Conservation (phyloP, 208 protist species). For the Leishmania mexicana region DNA sequence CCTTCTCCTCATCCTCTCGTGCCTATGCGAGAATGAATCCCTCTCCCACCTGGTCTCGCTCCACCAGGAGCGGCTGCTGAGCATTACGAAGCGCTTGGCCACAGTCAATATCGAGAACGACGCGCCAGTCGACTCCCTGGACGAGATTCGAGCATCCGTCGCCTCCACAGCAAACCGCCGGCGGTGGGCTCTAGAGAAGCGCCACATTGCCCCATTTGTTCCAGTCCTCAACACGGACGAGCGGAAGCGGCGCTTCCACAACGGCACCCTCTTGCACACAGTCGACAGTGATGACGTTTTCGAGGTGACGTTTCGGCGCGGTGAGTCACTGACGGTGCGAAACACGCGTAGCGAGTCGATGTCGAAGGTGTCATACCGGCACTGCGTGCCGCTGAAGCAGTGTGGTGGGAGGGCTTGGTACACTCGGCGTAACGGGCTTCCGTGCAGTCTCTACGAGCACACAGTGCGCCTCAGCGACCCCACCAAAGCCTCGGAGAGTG, state of each 20-base stretch:
- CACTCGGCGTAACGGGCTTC: conserved; percentile 64
- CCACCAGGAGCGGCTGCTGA: conserved; percentile 52
- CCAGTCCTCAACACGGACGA: conserved; percentile 58
- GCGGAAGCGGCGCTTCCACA: conserved; percentile 51
- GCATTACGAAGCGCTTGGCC: conserved; percentile 67
- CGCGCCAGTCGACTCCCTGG: conserved; percentile 66
- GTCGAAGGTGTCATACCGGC: conserved; percentile 32
- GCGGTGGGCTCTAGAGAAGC: conserved; percentile 29
- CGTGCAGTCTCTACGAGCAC: conserved; percentile 82
- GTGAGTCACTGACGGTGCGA: conserved; percentile 31
- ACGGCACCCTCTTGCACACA: conserved; percentile 56
- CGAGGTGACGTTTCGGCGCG: conserved; percentile 29
- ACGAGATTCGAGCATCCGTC: conserved; percentile 73
- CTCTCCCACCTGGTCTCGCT: conserved; percentile 65
- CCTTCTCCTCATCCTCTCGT: conserved; percentile 83
- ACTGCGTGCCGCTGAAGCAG: conserved; percentile 85
- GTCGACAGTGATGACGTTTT: conserved; percentile 22
- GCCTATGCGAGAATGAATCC: conserved; percentile 77
- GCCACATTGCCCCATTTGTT: conserved; percentile 58
- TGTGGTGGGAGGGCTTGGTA: conserved; percentile 67
- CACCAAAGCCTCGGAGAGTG: conserved; percentile 21
- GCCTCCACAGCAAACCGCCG: conserved; percentile 51
- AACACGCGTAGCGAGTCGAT: conserved; percentile 24
- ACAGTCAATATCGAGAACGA: conserved; percentile 81
- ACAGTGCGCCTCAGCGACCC: conserved; percentile 60